Conservation (phyloP, 768 basidiomycete genomes). For the Lactifluus piperatus region DNA sequence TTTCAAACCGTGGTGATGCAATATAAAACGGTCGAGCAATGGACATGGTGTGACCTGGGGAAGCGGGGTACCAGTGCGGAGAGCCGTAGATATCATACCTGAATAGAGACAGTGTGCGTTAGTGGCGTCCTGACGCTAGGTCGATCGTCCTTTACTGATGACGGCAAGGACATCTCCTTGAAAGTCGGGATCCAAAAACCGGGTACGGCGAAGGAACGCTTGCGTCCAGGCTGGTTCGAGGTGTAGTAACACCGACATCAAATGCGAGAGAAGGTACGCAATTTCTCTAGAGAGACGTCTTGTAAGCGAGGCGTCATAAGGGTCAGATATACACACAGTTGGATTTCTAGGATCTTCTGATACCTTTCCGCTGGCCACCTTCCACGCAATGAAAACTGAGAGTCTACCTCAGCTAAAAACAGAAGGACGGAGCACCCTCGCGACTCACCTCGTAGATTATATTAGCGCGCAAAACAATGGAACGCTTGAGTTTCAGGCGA, state of each 20-base stretch:
- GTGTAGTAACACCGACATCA: slow-evolving; percentile 63
- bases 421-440: neutral
- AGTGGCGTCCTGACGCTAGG: neutral
- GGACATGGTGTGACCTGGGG: slow-evolving; percentile 86
- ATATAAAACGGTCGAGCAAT: slow-evolving; percentile 39
- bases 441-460: slow-evolving; percentile 54
- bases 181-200: slow-evolving; percentile 71
- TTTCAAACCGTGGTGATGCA: slow-evolving; percentile 48
- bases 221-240: slow-evolving; percentile 71
- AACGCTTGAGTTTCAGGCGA: slow-evolving; percentile 61
- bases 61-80: slow-evolving; percentile 64
- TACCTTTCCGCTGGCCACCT: slow-evolving; percentile 78
- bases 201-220: slow-evolving; percentile 66
- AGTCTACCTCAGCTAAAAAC: neutral
- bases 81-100: slow-evolving; percentile 72
- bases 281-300: slow-evolving; percentile 42
- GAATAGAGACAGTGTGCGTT: neutral
- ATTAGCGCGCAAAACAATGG: slow-evolving; percentile 46
- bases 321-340: slow-evolving; percentile 39
- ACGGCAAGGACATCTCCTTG: slow-evolving; percentile 81
- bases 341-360: slow-evolving; percentile 55
- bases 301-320: neutral
- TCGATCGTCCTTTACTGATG: slow-evolving; percentile 41
- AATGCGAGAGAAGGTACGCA: slow-evolving; percentile 57
- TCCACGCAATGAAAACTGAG: slow-evolving; percentile 66